Evolutionary conservation across 345 rosid species (phyloP).

Genomic region (Brassica nigra): DNA sequence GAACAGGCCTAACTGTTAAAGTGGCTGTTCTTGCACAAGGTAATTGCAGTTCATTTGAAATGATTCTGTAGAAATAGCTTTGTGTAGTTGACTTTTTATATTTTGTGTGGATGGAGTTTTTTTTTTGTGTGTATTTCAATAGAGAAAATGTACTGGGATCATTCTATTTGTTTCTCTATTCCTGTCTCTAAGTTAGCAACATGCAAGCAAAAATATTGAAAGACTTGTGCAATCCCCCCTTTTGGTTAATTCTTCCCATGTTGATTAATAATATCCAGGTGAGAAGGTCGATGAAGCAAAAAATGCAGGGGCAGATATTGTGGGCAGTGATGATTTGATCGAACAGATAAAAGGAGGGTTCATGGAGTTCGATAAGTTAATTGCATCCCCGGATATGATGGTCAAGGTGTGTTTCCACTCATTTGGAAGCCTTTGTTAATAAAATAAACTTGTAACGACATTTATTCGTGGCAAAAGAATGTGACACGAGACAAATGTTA

Average conservation of each 20-base stretch:
- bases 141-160: conserved; percentile 4
- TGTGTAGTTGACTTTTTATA: neutral
- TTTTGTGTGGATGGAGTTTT: neutral
- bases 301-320: conserved; percentile 97
- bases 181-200: neutral
- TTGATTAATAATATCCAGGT: conserved; percentile 50
- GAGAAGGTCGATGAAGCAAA: conserved; percentile 97
- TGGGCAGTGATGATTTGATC: conserved; percentile 94
- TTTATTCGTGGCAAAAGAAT: neutral
- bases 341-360: conserved; percentile 91
- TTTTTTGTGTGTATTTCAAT: neutral
- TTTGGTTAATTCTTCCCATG: neutral
- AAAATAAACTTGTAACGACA: neutral
- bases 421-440: neutral
- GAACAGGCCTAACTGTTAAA: conserved; percentile 90
- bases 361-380: conserved; percentile 95
- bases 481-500: neutral
- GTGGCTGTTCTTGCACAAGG: conserved; percentile 99
- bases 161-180: neutral
- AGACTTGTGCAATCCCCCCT: no score
- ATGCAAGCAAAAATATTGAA: no score
- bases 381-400: conserved; percentile 99
- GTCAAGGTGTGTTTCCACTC: conserved; percentile 65
- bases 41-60: conserved; percentile 27
- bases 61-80: neutral